Evolutionary conservation across 2,329 filamentous ascomycete genomes (phyloP), one percentile per base, ranked within the genome.

Genomic region (Drechslerella dactyloides): DNA sequence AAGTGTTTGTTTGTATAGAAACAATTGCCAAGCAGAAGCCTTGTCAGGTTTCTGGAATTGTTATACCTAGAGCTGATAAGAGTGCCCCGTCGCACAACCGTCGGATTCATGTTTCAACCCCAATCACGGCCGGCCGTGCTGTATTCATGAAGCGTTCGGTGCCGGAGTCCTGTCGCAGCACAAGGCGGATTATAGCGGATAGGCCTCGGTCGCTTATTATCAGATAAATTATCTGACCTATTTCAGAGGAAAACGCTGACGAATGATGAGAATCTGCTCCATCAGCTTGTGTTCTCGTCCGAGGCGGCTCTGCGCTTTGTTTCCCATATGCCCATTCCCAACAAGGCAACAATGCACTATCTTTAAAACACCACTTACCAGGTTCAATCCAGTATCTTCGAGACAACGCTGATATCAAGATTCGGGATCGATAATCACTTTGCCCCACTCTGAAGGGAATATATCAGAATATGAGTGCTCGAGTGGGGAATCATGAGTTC

Each of bases 51-150:
- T 35, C 13, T 35, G 57, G 15, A n/a, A n/a, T 44, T 4, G 48
- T 40, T 15, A 46, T 27, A 40, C 24, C 57, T 51, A 44, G 44
- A 42, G 44, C 24, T 61, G 27, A 8, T 3, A 33, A 33, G 27
- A 8, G 27, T 13, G 33, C 46, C 54, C 46, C 58, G 66, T 70
- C 62, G 37, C 66, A 70, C 46, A 70, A 70, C 48, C 59, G 66
- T 70, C 66, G 57, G 60, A 70, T 37, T 59, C 48, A 52, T 40
- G 66, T 70, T 70, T 70, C 66, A 70, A 51, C 11, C 15, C 27
- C 27, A 27, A 21, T 42, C 35, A 17, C 21, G 24, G 11, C 21
- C 13, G 40, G n/a, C 54, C 33, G 17, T 21, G 23, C 53, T 64
- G n/a, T n/a, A n/a, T n/a, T n/a, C n/a, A n/a, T n/a, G 53, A 63